Conservation (phyloP, 139 green algal species). For the Chlamydomonas sp. region DNA sequence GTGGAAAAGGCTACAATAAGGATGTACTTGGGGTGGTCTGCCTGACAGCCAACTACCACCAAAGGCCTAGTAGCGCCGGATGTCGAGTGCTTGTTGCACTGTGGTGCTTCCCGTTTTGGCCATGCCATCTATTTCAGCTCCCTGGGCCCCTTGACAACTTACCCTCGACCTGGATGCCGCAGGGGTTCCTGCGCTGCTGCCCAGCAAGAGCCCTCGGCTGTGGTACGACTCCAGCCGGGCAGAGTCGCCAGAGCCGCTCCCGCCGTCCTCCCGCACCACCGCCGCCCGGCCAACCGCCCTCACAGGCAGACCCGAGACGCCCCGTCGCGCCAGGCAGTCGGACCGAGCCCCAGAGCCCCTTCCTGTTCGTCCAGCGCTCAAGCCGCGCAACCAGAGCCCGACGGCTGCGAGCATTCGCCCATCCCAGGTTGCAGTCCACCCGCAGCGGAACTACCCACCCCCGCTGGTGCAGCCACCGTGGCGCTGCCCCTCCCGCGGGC, state of each 20-base stretch:
- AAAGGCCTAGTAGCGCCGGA: too few relatives aligned
- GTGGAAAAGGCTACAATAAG: too few relatives aligned
- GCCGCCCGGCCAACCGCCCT: not conserved
- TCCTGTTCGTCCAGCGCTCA: too few relatives aligned
- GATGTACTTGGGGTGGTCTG: too few relatives aligned
- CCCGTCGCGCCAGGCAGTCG: too few relatives aligned
- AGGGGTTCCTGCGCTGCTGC: slow-evolving; percentile 8
- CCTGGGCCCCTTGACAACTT: not conserved
- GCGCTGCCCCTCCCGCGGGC: slow-evolving; percentile 12
- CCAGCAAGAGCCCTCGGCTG: slow-evolving; percentile 19
- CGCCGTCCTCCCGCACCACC: not conserved
- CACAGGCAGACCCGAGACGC: too few relatives aligned
- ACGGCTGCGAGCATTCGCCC: not conserved
- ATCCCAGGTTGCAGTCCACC: not conserved
- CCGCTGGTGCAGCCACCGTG: slow-evolving; percentile 5
- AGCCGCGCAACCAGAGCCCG: too few relatives aligned
- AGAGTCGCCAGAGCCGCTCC: not conserved
- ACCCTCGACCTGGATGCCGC: not conserved
- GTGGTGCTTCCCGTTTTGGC: too few relatives aligned
- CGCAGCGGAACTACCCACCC: not conserved
- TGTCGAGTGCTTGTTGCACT: too few relatives aligned
- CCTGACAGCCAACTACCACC: too few relatives aligned
- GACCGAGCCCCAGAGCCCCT: too few relatives aligned
- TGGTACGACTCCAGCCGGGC: not conserved
- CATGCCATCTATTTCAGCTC: too few relatives aligned